Evolutionary conservation across 2,329 filamentous ascomycete species (phyloP), one percentile per base, ranked within the genome.

Genomic region (Stemphylium beticola): DNA sequence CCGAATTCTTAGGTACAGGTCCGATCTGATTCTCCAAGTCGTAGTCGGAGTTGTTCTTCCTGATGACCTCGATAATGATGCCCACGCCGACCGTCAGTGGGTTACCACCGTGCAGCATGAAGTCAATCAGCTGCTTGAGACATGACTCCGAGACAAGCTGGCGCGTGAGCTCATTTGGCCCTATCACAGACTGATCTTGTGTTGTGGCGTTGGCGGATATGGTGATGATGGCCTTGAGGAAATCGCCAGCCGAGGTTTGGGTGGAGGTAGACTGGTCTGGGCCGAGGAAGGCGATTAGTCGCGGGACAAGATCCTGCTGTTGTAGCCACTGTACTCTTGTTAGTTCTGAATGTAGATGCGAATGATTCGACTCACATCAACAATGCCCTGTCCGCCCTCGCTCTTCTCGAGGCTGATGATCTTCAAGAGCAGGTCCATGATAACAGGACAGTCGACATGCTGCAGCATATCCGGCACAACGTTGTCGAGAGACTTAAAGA

Each of bases 31-130:
- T 90, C 65, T 98, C 95, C 0, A 95, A 89, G 66, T 99, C 95
- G 73, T 99, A 99, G 76, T 99, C 95, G 0, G 95, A 98, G 74
- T 99, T 99, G 77, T 99, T 99, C 79, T 99, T 99, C 57, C 95
- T 86, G 73, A 99, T 99, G 40, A 99, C 95, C 77, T 99, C 95
- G 61, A 99, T 99, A 31, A 99, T 86, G 68, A 98, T 97, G 17
- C 95, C 95, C 10, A 99, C 95, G 44, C 95, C 95, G 14, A 98
- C 96, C 0, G 93, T 98, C 54, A 99, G 78, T 5, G 95, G 90
- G 68, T 99, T 98, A 22, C 95, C 95, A 34, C 95, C 95, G 46
- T 88, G 85, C 12, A 98, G 85, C 95, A 99, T 99, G 67, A 93
- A 91, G 12, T 84, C 81, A 55, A 98, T 91, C n/a, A 99, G 83